phyloP scores from a whole-genome alignment of 2,329 filamentous ascomycete species.

The Niveomyces coronatus region DNA sequence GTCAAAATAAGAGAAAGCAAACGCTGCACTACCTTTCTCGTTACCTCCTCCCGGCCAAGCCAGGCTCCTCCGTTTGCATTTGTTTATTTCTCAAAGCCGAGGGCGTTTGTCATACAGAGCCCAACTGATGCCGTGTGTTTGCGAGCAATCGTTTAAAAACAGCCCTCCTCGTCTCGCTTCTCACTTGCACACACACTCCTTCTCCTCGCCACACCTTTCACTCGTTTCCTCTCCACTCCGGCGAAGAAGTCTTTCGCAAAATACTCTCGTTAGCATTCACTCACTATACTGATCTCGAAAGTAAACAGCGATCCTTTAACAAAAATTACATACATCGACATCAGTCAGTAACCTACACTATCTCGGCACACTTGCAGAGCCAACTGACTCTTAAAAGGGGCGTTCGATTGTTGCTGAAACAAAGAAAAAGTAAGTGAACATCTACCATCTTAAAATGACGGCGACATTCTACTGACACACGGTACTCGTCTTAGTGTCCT shows the following conservation, averaged over 20 bases:
- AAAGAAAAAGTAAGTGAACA: neutral
- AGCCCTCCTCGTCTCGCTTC: neutral
- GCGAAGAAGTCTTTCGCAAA: neutral
- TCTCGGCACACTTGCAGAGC: too few relatives aligned
- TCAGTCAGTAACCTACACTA: too few relatives aligned
- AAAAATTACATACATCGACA: too few relatives aligned
- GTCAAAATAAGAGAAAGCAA: neutral
- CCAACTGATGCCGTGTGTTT: constrained; percentile 5
- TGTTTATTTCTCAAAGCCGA: too few relatives aligned
- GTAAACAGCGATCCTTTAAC: too few relatives aligned
- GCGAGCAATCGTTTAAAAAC: neutral
- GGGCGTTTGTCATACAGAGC: too few relatives aligned
- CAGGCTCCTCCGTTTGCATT: constrained; percentile 6
- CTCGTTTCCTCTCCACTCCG: constrained; percentile 6
- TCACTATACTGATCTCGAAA: too few relatives aligned
- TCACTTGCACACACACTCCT: neutral
- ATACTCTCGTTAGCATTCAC: neutral
- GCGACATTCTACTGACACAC: too few relatives aligned
- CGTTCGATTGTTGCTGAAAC: too few relatives aligned
- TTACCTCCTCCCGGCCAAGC: constrained; percentile 1
- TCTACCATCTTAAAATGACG: too few relatives aligned
- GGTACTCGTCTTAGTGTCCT: too few relatives aligned
- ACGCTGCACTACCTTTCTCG: constrained; percentile 3
- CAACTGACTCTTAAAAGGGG: too few relatives aligned
- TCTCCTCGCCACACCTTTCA: constrained; percentile 1